Conservation (phyloP, 805 yeast species). For the Scheffersomyces stipitis region DNA sequence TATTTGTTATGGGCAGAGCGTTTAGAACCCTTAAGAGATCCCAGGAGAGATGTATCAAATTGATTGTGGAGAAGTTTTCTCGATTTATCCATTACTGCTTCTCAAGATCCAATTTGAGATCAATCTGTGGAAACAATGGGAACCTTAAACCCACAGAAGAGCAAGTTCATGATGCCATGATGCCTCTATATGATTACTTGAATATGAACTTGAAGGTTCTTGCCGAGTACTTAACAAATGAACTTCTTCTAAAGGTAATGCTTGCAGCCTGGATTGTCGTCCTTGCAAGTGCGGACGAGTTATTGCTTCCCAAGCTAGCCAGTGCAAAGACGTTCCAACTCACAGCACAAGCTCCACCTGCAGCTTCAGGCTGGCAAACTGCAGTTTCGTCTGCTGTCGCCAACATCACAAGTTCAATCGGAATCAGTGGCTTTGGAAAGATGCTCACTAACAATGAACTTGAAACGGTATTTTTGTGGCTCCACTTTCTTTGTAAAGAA, state of each 20-base stretch:
- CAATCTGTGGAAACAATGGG: conserved; percentile 55
- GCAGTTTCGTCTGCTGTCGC: conserved; percentile 51
- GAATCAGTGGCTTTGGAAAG: conserved; percentile 51
- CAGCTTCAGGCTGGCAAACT: conserved; percentile 37
- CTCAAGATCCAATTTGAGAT: conserved; percentile 58
- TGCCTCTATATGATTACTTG: conserved; percentile 72
- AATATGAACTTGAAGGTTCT: conserved; percentile 66
- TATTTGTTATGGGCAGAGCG: conserved; percentile 77
- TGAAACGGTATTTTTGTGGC: conserved; percentile 71
- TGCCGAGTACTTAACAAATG: conserved; percentile 57
- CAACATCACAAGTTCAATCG: conserved; percentile 43
- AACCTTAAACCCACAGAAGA: conserved; percentile 41
- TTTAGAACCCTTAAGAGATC: conserved; percentile 63
- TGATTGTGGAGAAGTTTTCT: conserved; percentile 73
- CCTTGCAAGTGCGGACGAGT: conserved; percentile 63
- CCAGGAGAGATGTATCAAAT: conserved; percentile 63
- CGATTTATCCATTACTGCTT: conserved; percentile 56
- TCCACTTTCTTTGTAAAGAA: conserved; percentile 60
- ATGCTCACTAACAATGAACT: conserved; percentile 60
- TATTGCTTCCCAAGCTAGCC: conserved; percentile 72
- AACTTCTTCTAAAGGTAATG: conserved; percentile 63
- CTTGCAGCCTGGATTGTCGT: conserved; percentile 79
- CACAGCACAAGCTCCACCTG: not conserved
- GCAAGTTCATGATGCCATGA: conserved; percentile 61
- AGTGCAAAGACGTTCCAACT: conserved; percentile 36